A percentile compares a stretch with the other conserved stretches of the same genome.
Conservation (phyloP, 2,329 filamentous ascomycete genomes). For the Pestalotiopsis sp. region DNA sequence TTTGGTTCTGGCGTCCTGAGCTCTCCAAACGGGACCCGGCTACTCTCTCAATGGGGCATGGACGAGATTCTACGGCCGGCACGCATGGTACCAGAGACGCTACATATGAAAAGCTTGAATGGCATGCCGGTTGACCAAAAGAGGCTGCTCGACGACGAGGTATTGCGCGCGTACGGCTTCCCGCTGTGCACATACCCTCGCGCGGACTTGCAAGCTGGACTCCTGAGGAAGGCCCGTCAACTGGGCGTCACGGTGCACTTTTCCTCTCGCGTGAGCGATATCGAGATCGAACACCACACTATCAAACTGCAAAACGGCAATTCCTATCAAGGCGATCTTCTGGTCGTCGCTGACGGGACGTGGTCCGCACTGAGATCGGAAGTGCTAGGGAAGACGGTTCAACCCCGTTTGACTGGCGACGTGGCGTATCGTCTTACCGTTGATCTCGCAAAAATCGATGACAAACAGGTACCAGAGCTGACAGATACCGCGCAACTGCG, state of each 20-base stretch:
- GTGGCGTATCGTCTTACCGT: not conserved
- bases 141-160: not conserved
- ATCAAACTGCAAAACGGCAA: not conserved
- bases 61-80: not conserved
- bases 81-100: not conserved
- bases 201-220: not conserved
- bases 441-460: not conserved
- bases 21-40: not conserved
- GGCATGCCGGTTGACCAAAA: not conserved
- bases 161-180: not conserved
- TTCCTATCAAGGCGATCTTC: not conserved
- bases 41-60: not conserved
- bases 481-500: not conserved
- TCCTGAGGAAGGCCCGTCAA: not conserved
- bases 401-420: not conserved
- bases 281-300: not conserved
- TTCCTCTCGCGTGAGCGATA: not conserved
- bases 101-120: not conserved
- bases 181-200: not conserved
- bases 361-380: not conserved
- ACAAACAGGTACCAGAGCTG: not conserved
- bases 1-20: constrained; percentile 4
- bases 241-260: not conserved
- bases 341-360: constrained; percentile 3
- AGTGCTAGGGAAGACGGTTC: not conserved